These are phyloP conservation scores for Exophiala xenobiotica DNA, from an alignment of 2,329 filamentous ascomycete species.

Conservation along the genomic window DNA sequence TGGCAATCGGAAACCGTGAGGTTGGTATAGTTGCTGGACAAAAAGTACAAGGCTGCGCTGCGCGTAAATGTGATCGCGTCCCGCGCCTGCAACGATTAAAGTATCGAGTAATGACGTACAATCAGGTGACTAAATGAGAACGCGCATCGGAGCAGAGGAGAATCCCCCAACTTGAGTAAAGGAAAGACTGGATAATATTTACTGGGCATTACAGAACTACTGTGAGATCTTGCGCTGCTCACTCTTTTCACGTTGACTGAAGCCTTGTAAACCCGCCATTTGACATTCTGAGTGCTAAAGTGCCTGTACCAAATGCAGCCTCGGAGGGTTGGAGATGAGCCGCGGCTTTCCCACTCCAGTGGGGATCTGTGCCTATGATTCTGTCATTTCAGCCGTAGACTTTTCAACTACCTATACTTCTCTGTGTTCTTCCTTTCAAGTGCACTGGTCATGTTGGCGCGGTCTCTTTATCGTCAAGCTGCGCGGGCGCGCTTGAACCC, in stretches of 20 bases:
- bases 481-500: slow-evolving; percentile 13
- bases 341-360: not conserved
- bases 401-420: not conserved
- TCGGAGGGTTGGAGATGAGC: not conserved
- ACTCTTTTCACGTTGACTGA: not conserved
- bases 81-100: slow-evolving; percentile 7
- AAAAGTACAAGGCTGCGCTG: not conserved
- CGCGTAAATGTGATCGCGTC: slow-evolving; percentile 13
- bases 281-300: too few species aligned
- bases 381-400: not conserved
- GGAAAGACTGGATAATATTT: too few species aligned
- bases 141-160: not conserved
- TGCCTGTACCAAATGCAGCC: too few species aligned
- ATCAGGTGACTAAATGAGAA: not conserved
- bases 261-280: too few species aligned
- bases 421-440: not conserved
- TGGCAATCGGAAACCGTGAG: not conserved
- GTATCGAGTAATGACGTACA: not conserved
- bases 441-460: slow-evolving; percentile 22
- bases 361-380: not conserved
- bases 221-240: not conserved
- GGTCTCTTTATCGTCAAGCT: slow-evolving; percentile 23
- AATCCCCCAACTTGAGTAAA: too few species aligned
- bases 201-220: too few species aligned
- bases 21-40: not conserved